Conservation (phyloP, 257 asterid genomes). For the Lavandula angustifolia region DNA sequence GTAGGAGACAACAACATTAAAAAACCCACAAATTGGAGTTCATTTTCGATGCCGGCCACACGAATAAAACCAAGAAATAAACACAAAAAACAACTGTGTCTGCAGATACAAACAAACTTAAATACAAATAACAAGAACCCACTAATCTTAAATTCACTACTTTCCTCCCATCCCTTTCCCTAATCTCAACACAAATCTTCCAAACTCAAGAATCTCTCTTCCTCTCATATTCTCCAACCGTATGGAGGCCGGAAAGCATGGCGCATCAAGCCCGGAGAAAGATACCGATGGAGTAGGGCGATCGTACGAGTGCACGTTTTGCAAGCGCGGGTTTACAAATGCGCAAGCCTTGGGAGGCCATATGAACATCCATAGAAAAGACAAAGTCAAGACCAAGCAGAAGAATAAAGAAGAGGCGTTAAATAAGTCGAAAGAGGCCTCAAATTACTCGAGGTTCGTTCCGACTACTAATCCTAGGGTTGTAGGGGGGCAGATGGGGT, state of each 20-base stretch:
- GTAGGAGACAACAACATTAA: conserved; percentile 28
- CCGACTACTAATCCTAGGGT: conserved; percentile 14
- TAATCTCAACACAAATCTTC: conserved; percentile 27
- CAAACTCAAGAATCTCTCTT: neutral
- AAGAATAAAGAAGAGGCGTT: conserved; percentile 33
- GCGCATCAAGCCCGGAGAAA: conserved; percentile 44
- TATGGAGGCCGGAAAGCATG: conserved; percentile 45
- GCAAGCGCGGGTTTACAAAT: conserved; percentile 83
- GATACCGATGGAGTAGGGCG: conserved; percentile 50
- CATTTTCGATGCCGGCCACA: conserved; percentile 42
- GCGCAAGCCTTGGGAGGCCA: conserved; percentile 96
- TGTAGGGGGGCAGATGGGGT: conserved; percentile 38
- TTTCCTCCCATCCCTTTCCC: conserved; percentile 36
- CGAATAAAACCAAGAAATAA: conserved; percentile 21
- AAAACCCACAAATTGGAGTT: conserved; percentile 16
- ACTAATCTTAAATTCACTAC: conserved; percentile 6
- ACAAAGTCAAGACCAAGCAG: conserved; percentile 60
- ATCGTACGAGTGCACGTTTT: conserved; percentile 70
- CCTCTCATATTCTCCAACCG: conserved; percentile 32
- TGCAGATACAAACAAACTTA: conserved; percentile 26
- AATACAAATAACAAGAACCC: conserved; percentile 19
- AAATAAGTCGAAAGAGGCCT: neutral
- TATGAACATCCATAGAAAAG: conserved; percentile 90
- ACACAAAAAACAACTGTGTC: neutral
- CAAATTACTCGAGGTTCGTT: conserved; percentile 21